phyloP scores from a whole-genome alignment of 306 rosid genomes.

The Cicer chorassanicum region DNA sequence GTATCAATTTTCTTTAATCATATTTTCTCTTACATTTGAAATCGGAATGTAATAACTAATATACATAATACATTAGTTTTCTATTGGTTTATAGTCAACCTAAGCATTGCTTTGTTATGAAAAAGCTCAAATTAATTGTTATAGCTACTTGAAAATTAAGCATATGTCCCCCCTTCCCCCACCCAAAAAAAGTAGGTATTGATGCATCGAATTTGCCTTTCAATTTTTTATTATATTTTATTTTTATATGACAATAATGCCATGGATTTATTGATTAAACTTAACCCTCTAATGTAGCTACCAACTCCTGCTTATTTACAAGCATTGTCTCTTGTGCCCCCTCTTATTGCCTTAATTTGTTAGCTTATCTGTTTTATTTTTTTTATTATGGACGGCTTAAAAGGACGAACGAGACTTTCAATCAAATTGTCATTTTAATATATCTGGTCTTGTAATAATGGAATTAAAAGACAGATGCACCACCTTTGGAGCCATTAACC shows the following conservation, averaged over 20 bases:
- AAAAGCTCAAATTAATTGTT: slow-evolving; percentile 42
- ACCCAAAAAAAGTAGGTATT: neutral
- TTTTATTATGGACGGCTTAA: slow-evolving; percentile 41
- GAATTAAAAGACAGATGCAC: neutral
- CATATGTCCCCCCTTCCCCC: slow-evolving; percentile 9
- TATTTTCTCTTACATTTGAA: no score
- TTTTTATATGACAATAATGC: neutral
- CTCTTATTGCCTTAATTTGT: slow-evolving; percentile 19
- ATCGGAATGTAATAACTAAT: no score
- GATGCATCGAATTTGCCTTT: no score
- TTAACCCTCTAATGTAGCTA: neutral
- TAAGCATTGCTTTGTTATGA: neutral
- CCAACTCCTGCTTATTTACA: neutral
- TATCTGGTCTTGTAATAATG: slow-evolving; percentile 8
- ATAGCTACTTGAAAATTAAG: slow-evolving; percentile 42
- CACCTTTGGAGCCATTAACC: neutral
- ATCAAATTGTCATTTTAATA: slow-evolving; percentile 5
- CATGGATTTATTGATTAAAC: neutral
- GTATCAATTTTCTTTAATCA: no score
- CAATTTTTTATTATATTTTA: no score
- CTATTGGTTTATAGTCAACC: neutral
- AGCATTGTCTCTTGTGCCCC: slow-evolving; percentile 7
- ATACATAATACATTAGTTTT: neutral
- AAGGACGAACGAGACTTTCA: slow-evolving; percentile 6
- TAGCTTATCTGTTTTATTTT: slow-evolving; percentile 37